Evolutionary conservation across 176 grass and related monocot species (phyloP).

Genomic region (Pontederia paniculata): DNA sequence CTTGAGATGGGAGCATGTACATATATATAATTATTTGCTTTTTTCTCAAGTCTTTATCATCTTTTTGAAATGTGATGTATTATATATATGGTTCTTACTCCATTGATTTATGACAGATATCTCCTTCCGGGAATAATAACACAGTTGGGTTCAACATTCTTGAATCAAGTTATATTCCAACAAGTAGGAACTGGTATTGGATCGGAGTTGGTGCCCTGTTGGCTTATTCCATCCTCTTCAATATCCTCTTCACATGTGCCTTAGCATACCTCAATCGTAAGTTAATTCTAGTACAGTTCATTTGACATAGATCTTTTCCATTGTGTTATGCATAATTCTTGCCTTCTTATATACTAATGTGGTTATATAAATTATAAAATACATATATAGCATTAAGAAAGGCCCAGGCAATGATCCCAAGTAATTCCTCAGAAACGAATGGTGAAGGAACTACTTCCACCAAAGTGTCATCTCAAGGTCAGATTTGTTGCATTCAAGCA

Average conservation of each 20-base stretch:
- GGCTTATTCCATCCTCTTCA: constrained; percentile 49
- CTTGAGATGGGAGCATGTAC: constrained; percentile 45
- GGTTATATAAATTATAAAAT: not conserved
- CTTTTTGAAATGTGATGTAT: not conserved
- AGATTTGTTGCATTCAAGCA: not conserved
- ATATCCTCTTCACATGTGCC: constrained; percentile 42
- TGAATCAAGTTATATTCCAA: constrained; percentile 27
- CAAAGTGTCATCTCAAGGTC: constrained; percentile 23
- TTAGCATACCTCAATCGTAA: constrained; percentile 54
- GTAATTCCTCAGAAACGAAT: constrained; percentile 11
- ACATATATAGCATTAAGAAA: constrained; percentile 37
- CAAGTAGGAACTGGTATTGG: constrained; percentile 54
- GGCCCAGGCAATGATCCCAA: constrained; percentile 32
- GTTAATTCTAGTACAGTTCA: constrained; percentile 1
- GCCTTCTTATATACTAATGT: not conserved
- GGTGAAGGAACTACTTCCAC: not conserved
- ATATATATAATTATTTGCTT: not conserved
- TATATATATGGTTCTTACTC: too few relatives aligned
- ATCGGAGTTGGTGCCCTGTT: constrained; percentile 52
- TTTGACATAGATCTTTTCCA: not conserved
- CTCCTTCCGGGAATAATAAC: constrained; percentile 15
- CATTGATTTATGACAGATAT: constrained; percentile 28
- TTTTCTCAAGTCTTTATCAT: not conserved
- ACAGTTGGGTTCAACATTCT: constrained; percentile 50
- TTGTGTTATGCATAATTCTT: not conserved